A percentile compares a stretch with the other conserved stretches of the same genome.
phyloP scores from a whole-genome alignment of 768 basidiomycete species.

The Leccinellum albellum region DNA sequence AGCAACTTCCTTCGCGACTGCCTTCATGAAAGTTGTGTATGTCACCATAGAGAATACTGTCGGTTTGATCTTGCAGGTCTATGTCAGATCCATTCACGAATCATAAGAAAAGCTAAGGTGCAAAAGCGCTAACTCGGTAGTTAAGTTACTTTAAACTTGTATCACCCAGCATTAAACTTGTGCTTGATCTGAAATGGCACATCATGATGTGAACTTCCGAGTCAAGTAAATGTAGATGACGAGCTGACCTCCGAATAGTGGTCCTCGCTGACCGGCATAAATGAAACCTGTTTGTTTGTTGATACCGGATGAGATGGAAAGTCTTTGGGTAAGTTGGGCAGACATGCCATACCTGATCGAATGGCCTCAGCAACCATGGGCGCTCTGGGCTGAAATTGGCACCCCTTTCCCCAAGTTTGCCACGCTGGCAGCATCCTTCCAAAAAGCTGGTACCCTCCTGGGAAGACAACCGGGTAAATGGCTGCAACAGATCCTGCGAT shows the following conservation, averaged over 20 bases:
- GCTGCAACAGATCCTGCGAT: constrained; percentile 65
- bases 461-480: constrained; percentile 61
- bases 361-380: constrained; percentile 60
- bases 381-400: constrained; percentile 40
- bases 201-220: too few relatives aligned
- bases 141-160: constrained; percentile 45
- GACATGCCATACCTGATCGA: constrained; percentile 48
- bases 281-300: constrained; percentile 39
- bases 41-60: constrained; percentile 50
- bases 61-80: constrained; percentile 40
- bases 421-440: constrained; percentile 63
- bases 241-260: constrained; percentile 44
- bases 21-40: constrained; percentile 41
- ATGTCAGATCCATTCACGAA: constrained; percentile 8
- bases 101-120: not conserved
- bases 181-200: constrained; percentile 39
- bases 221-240: too few relatives aligned
- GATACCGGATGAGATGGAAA: not conserved
- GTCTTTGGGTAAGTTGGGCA: not conserved
- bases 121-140: not conserved
- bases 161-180: constrained; percentile 50
- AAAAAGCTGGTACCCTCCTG: constrained; percentile 63
- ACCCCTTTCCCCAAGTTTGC: constrained; percentile 60
- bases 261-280: constrained; percentile 45
- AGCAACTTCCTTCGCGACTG: constrained; percentile 39